These are phyloP conservation scores for Misopates orontium DNA, from an alignment of 257 asterid species.

Conservation along the genomic window DNA sequence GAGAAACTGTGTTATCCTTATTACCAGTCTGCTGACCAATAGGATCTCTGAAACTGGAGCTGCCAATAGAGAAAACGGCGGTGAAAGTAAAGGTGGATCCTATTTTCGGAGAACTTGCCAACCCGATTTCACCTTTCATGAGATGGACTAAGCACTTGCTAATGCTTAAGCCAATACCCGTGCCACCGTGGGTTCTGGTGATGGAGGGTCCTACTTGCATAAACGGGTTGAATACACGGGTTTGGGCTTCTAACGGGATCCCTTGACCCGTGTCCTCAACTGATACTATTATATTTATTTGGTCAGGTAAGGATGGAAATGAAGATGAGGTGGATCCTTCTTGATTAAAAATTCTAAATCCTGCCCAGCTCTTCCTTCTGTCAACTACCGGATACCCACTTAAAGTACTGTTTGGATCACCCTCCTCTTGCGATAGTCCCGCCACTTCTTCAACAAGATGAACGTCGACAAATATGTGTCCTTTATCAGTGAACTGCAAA, in stretches of 20 bases:
- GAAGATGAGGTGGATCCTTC: conserved; percentile 42
- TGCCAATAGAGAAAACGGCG: conserved; percentile 58
- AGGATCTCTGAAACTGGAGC: conserved; percentile 36
- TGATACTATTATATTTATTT: conserved; percentile 66
- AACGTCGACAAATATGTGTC: conserved; percentile 85
- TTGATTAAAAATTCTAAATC: conserved; percentile 52
- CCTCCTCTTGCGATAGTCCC: conserved; percentile 40
- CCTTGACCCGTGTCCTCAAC: conserved; percentile 98
- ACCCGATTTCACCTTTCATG: conserved; percentile 94
- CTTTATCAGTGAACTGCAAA: conserved; percentile 89
- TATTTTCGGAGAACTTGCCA: conserved; percentile 64
- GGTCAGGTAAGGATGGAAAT: conserved; percentile 41
- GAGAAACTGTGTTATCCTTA: conserved; percentile 36
- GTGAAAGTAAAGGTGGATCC: conserved; percentile 95
- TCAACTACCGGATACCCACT: conserved; percentile 84
- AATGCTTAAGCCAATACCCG: conserved; percentile 94
- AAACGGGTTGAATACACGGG: conserved; percentile 81
- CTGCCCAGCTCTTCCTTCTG: conserved; percentile 69
- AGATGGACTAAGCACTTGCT: conserved; percentile 95
- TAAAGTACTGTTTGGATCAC: conserved; percentile 48
- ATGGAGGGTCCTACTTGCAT: conserved; percentile 97
- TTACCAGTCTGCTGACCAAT: conserved; percentile 34
- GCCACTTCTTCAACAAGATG: conserved; percentile 76
- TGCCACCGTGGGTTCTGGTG: conserved; percentile 89
- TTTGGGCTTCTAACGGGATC: conserved; percentile 76